Conservation (phyloP, 805 yeast genomes). For the Saccharomycopsis synnaedendra region DNA sequence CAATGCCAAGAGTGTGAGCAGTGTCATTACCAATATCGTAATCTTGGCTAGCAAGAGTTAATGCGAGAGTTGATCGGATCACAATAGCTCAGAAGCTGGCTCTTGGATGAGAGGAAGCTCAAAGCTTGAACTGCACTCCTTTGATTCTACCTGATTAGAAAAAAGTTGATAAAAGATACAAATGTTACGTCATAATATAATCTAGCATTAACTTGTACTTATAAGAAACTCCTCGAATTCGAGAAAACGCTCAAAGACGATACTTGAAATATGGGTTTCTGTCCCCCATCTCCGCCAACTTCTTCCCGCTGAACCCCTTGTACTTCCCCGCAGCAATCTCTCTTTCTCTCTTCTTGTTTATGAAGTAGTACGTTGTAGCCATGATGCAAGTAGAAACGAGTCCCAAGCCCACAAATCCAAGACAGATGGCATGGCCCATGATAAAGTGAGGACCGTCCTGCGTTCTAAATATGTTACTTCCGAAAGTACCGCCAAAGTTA, state of each 20-base stretch:
- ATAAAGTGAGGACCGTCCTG: slow-evolving; percentile 21
- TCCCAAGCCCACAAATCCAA: slow-evolving; percentile 25
- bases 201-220: no score
- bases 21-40: no score
- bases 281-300: slow-evolving; percentile 29
- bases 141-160: no score
- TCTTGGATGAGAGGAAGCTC: no score
- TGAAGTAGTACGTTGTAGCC: slow-evolving; percentile 19
- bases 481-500: slow-evolving; percentile 27
- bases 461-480: slow-evolving; percentile 24
- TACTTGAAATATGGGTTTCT: slow-evolving; percentile 29
- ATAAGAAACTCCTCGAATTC: background rate
- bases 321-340: slow-evolving; percentile 24
- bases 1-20: no score
- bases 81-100: no score
- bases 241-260: slow-evolving; percentile 1
- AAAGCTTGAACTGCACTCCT: no score
- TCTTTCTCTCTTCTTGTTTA: slow-evolving; percentile 20
- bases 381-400: slow-evolving; percentile 18
- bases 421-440: slow-evolving; percentile 24
- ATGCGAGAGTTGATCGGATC: no score
- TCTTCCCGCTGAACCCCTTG: slow-evolving; percentile 20
- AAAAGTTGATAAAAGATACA: no score
- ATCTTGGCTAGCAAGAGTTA: no score
- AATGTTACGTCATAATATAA: no score